A percentile compares a stretch with the other conserved stretches of the same genome.
Evolutionary conservation across 306 rosid genomes (phyloP).

Genomic region (Quercus variabilis): DNA sequence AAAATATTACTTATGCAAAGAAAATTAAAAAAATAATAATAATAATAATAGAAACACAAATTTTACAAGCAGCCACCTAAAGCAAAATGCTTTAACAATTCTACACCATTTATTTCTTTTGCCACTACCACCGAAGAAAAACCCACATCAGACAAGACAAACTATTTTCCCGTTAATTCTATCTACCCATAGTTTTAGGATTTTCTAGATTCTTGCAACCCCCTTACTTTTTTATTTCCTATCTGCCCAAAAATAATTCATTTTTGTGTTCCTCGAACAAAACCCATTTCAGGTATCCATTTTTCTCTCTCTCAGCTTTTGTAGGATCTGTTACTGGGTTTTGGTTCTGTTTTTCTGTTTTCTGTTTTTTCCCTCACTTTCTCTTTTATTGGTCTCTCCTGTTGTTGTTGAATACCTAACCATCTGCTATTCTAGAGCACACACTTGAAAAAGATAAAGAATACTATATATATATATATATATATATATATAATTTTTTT

Average conservation of each 20-base stretch:
- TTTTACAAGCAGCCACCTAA: too few species aligned
- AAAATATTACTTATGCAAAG: neutral
- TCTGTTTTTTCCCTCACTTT: neutral
- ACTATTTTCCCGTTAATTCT: constrained; percentile 19
- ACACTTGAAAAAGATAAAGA: constrained; percentile 10
- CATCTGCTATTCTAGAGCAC: constrained; percentile 5
- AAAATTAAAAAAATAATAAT: neutral
- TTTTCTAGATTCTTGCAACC: constrained; percentile 7
- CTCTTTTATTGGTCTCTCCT: constrained; percentile 12
- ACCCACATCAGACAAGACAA: constrained; percentile 21
- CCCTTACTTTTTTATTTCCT: neutral
- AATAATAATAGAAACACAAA: too few species aligned
- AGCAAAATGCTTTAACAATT: neutral
- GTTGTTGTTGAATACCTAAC: constrained; percentile 7
- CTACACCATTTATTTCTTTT: neutral
- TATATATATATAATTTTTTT: neutral
- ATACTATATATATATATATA: neutral
- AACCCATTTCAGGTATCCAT: constrained; percentile 28
- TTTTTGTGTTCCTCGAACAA: constrained; percentile 15
- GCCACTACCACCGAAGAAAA: neutral
- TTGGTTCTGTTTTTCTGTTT: neutral
- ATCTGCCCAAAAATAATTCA: neutral
- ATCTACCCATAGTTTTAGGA: neutral
- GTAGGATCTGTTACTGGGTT: constrained; percentile 27
- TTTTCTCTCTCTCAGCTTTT: constrained; percentile 5